phyloP scores from a whole-genome alignment of 371 early-diverging fungal species.

The Mucor mucedo region DNA sequence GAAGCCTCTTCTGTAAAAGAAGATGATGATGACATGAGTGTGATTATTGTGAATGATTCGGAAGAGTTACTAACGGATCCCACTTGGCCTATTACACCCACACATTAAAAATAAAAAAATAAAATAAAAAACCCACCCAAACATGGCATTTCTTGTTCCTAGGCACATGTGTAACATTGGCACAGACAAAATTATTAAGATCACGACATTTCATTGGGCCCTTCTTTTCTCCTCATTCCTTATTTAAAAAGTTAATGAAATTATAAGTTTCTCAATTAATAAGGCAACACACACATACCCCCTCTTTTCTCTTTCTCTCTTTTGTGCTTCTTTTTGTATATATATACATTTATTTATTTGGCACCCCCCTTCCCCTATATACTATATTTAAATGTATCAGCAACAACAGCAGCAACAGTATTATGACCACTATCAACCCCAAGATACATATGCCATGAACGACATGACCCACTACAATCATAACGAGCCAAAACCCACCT shows the following conservation, averaged over 20 bases:
- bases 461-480: conserved; percentile 18
- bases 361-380: neutral
- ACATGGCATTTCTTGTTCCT: no score
- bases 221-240: no score
- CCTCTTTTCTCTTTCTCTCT: neutral
- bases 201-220: no score
- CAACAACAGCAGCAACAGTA: conserved; percentile 16
- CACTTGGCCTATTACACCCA: conserved; percentile 1
- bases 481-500: conserved; percentile 7
- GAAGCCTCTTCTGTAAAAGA: conserved; percentile 36
- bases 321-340: no score
- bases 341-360: no score
- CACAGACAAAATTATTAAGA: no score
- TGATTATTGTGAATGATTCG: conserved; percentile 33
- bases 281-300: neutral
- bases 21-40: conserved; percentile 43
- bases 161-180: no score
- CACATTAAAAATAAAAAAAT: neutral
- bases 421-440: conserved; percentile 13
- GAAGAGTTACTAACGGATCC: conserved; percentile 12
- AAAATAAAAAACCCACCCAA: no score
- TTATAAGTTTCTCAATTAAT: neutral
- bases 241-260: no score
- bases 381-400: neutral
- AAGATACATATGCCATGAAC: conserved; percentile 25